A percentile compares a stretch with the other conserved stretches of the same genome.
Evolutionary conservation across 768 basidiomycete species (phyloP).

Genomic region (Trametes elegans): DNA sequence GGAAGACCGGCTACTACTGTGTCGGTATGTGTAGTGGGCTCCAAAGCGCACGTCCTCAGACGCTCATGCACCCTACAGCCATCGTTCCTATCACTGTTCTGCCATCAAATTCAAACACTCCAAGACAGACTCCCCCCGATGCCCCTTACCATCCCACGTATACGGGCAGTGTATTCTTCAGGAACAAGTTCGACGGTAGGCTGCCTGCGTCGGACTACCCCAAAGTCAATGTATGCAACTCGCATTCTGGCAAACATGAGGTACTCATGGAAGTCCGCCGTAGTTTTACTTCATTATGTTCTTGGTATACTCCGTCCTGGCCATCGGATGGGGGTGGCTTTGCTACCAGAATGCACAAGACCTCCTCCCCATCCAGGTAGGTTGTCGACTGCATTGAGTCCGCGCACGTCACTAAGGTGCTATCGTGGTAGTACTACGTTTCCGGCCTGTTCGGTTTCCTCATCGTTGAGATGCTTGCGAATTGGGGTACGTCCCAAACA

Average conservation of each 20-base stretch:
- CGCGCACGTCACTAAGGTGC: not conserved
- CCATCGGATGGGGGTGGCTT: slow-evolving; percentile 74
- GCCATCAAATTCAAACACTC: slow-evolving; percentile 30
- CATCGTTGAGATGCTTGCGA: slow-evolving; percentile 91
- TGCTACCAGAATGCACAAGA: slow-evolving; percentile 82
- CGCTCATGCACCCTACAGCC: slow-evolving; percentile 42
- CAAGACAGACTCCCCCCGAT: slow-evolving; percentile 41
- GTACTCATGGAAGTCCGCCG: not conserved
- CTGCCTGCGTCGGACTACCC: slow-evolving; percentile 94
- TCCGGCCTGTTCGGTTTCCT: slow-evolving; percentile 84
- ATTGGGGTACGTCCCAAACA: slow-evolving; percentile 53
- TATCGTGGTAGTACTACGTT: slow-evolving; percentile 70
- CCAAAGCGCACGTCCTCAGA: not conserved
- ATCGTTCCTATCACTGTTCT: slow-evolving; percentile 88
- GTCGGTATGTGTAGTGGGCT: slow-evolving; percentile 59
- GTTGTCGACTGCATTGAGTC: slow-evolving; percentile 23
- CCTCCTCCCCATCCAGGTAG: slow-evolving; percentile 83
- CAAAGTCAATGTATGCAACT: slow-evolving; percentile 79
- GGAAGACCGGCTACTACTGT: slow-evolving; percentile 93
- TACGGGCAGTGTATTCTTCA: slow-evolving; percentile 77
- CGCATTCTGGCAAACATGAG: not conserved
- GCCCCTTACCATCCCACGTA: slow-evolving; percentile 74
- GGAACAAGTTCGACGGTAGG: slow-evolving; percentile 84
- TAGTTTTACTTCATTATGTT: slow-evolving; percentile 91
- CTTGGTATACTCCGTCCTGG: slow-evolving; percentile 70